Percentiles rank a stretch among this genome's conserved stretches.
Conservation (phyloP, 2,329 filamentous ascomycete genomes). For the Magnaporthales sp. region DNA sequence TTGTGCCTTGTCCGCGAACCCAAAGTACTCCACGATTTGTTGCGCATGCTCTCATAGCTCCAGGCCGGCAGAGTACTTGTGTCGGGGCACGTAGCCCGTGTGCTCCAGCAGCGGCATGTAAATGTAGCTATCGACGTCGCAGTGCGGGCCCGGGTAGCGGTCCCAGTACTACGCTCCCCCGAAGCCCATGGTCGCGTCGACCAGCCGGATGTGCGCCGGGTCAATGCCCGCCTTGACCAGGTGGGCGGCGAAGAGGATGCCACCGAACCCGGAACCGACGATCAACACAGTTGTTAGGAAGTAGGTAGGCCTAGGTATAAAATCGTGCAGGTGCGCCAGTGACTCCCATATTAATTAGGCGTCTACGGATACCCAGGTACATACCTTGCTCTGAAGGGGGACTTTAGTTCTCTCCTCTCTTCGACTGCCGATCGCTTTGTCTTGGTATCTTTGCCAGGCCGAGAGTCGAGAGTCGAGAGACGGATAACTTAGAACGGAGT, state of each 20-base stretch:
- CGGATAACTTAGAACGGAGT: too few relatives aligned
- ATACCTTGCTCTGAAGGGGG: too few relatives aligned
- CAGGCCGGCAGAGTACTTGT: constrained; percentile 25
- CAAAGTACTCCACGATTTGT: not conserved
- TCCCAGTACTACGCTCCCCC: not conserved
- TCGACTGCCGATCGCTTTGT: too few relatives aligned
- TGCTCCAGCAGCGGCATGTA: constrained; percentile 55
- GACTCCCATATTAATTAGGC: too few relatives aligned
- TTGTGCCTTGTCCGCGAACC: not conserved
- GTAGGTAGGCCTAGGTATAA: too few relatives aligned
- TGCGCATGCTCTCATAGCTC: not conserved
- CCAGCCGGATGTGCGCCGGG: not conserved
- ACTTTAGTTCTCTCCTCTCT: too few relatives aligned
- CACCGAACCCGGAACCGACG: not conserved
- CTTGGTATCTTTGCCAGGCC: too few relatives aligned
- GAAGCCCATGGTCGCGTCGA: not conserved
- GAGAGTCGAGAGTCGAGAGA: too few relatives aligned
- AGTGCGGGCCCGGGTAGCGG: too few relatives aligned
- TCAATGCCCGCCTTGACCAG: not conserved
- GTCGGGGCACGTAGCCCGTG: constrained; percentile 46
- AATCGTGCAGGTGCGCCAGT: too few relatives aligned
- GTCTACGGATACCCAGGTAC: too few relatives aligned
- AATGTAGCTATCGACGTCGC: constrained; percentile 44
- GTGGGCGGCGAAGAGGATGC: not conserved
- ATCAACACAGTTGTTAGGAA: not conserved